Conservation (phyloP, 495 filamentous ascomycete genomes). For the Cercophora newfieldiana region DNA sequence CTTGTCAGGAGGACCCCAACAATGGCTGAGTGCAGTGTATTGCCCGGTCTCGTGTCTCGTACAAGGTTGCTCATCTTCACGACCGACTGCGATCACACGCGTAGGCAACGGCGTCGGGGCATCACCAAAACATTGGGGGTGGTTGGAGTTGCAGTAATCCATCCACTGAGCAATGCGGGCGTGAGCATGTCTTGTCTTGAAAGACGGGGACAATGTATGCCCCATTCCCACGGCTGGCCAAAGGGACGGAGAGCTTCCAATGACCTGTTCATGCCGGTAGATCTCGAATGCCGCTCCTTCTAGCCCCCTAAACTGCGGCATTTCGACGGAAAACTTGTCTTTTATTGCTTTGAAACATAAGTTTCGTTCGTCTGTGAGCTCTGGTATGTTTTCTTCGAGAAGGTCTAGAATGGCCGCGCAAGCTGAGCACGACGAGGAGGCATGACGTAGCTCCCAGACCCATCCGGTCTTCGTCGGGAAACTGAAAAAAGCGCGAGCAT, state of each 20-base stretch:
- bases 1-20: background rate
- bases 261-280: constrained; percentile 1
- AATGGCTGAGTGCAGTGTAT: constrained; percentile 4
- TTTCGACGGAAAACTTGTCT: background rate
- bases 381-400: background rate
- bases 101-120: background rate
- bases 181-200: background rate
- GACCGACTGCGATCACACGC: background rate
- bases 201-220: background rate
- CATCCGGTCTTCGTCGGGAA: background rate
- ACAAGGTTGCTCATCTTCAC: background rate
- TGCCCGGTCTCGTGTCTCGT: background rate
- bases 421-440: background rate
- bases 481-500: background rate
- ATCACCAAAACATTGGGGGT: background rate
- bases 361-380: background rate
- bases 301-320: background rate
- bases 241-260: background rate
- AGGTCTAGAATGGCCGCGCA: background rate
- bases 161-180: background rate
- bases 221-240: constrained; percentile 3
- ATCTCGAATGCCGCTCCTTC: background rate
- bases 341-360: background rate
- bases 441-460: background rate
- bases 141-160: background rate